A percentile compares a stretch with the other conserved stretches of the same genome.
Conservation (phyloP, 768 basidiomycete genomes). For the Pleurotus pulmonarius region DNA sequence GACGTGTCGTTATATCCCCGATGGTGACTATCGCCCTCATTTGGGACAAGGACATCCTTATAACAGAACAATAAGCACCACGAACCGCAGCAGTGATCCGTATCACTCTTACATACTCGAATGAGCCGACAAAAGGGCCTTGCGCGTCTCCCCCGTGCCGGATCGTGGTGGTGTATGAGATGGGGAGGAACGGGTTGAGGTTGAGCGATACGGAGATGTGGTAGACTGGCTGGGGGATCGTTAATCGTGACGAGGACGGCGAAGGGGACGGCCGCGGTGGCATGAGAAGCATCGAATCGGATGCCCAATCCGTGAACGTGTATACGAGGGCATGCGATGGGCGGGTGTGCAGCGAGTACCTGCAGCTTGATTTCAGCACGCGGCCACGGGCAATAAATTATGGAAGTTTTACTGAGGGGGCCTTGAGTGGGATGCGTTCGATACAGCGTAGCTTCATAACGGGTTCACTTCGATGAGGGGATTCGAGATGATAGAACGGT, state of each 20-base stretch:
- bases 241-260: conserved; percentile 9
- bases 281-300: conserved; percentile 31
- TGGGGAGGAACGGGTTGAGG: conserved; percentile 41
- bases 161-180: conserved; percentile 40
- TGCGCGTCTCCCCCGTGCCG: conserved; percentile 21
- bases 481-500: not conserved
- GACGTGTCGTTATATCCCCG: conserved; percentile 33
- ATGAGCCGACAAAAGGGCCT: conserved; percentile 31
- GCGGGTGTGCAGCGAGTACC: conserved; percentile 8
- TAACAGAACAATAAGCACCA: not conserved
- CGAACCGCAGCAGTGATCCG: not conserved
- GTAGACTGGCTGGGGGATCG: conserved; percentile 29
- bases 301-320: conserved; percentile 32
- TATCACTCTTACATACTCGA: conserved; percentile 22
- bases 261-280: conserved; percentile 20
- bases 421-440: not conserved
- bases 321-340: conserved; percentile 32
- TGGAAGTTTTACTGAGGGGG: not conserved
- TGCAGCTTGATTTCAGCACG: not conserved
- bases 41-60: conserved; percentile 37
- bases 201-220: conserved; percentile 39
- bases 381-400: not conserved
- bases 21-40: conserved; percentile 37
- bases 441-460: not conserved
- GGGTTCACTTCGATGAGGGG: not conserved